Percentiles rank a stretch among this genome's conserved stretches.
Conservation (phyloP, 1,284 basidiomycete species). For the Rhodotorula mucilaginosa region DNA sequence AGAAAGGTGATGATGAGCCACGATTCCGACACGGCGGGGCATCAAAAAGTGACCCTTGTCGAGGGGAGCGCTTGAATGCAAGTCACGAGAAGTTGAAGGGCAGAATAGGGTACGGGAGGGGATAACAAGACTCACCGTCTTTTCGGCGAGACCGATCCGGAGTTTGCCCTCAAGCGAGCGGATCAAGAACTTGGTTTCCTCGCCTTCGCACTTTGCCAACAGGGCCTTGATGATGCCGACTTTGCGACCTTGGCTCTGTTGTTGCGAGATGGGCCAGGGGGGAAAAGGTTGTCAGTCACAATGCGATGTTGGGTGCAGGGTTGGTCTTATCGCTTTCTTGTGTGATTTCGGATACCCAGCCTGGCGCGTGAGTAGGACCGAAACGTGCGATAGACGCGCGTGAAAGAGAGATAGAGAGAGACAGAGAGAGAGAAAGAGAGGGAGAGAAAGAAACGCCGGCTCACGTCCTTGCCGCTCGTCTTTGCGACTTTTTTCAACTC, state of each 20-base stretch:
- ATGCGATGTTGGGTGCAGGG: no score
- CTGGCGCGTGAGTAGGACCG: no score
- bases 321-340: no score
- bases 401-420: neutral
- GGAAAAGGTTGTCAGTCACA: neutral
- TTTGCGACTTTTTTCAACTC: conserved; percentile 82
- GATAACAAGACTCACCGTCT: conserved; percentile 58
- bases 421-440: neutral
- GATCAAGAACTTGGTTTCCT: conserved; percentile 92
- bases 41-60: no score
- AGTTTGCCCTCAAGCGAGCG: conserved; percentile 95
- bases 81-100: conserved; percentile 22
- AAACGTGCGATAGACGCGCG: neutral
- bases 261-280: neutral
- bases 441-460: conserved; percentile 27
- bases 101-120: neutral
- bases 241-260: conserved; percentile 86
- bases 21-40: no score
- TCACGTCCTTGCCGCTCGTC: conserved; percentile 74
- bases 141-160: conserved; percentile 93
- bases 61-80: no score
- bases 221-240: conserved; percentile 93
- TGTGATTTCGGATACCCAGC: no score
- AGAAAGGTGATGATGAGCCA: neutral
- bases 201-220: conserved; percentile 84